These are phyloP conservation scores for Bryoerythrophyllum caledonicum DNA, from an alignment of 225 moss, liverwort and hornwort genomes.

Conservation along the genomic window DNA sequence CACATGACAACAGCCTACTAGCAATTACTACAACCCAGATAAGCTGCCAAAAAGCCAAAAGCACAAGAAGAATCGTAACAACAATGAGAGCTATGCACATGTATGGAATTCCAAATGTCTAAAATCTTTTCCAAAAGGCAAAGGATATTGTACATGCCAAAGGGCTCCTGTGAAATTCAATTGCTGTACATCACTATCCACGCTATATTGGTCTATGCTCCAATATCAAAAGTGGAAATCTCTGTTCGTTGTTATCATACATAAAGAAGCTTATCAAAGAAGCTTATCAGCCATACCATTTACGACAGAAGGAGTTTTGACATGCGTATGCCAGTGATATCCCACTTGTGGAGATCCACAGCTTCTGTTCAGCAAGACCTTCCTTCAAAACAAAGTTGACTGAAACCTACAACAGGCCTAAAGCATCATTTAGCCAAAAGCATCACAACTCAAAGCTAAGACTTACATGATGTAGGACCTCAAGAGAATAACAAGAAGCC, in stretches of 20 bases:
- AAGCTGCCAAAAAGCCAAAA: neutral
- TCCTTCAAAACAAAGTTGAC: no score
- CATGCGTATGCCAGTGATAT: no score
- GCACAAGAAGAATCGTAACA: neutral
- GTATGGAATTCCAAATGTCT: conserved; percentile 1
- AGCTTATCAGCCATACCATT: conserved; percentile 39
- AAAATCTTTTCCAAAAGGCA: no score
- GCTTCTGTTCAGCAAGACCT: conserved; percentile 23
- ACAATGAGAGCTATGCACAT: neutral
- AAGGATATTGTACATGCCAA: conserved; percentile 32
- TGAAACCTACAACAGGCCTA: no score
- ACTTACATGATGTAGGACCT: conserved; percentile 37
- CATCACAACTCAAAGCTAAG: neutral
- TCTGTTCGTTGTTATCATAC: no score
- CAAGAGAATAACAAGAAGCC: neutral
- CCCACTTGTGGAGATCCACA: conserved; percentile 43
- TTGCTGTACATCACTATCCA: neutral
- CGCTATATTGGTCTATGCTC: neutral
- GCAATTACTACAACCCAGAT: neutral
- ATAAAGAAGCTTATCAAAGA: conserved; percentile 30
- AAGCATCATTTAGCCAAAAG: neutral
- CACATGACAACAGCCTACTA: no score
- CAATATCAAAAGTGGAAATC: neutral
- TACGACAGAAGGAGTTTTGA: neutral
- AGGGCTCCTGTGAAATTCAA: neutral